Base-by-base conservation (phyloP, 2,329 filamentous ascomycete genomes). In the Cladorrhinum sp. region DNA sequence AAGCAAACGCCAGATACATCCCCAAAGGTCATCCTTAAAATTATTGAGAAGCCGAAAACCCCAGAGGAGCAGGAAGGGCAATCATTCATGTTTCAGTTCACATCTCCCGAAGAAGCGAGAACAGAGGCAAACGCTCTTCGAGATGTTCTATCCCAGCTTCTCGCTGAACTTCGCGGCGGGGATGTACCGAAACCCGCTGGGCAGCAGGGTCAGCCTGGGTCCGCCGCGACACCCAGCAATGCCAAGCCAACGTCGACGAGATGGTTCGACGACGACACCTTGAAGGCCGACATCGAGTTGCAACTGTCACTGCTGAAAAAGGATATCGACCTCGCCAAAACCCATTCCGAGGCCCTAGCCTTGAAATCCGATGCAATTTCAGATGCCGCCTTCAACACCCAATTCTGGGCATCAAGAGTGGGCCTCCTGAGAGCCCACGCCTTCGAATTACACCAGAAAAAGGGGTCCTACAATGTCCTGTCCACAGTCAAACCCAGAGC, bases 341-440 rank as follows among this genome's bases (percentile, higher is more conserved):
- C 93, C 49, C 97, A 97, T 73, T 88, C 92, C 77, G 92, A 96
- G 71, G 90, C 92, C 0, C 80, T 92, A 54, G 82, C 85, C 57
- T 90, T 90, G 8, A 96, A 96, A 71, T 92, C 94, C 0, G 89
- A 94, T 7, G 87, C 89, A 1, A 88, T 98, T 63, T 88, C 89
- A 0, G 86, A 89, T 26, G 84, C 85, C 1, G 88, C 92, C 50
- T 96, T 98, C 74, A 92, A 94, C 67, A 81, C 86, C 1, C 94
- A 97, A 73, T 99, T 99, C 77, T 99, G 95, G 95, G 91, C 92
- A 1, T 91, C 92, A 1, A 84, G 96, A 51, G 84, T 93, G 52
- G 92, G 92, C 72, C 79, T 97, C 30, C 82, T 99, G 28, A 89
- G 95, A 12, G 90, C 94, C 0, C 91, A 97, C 76, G 93, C 92